Evolutionary conservation across 2,329 filamentous ascomycete species (phyloP).

Genomic region (Chalaropsis thielavioides): DNA sequence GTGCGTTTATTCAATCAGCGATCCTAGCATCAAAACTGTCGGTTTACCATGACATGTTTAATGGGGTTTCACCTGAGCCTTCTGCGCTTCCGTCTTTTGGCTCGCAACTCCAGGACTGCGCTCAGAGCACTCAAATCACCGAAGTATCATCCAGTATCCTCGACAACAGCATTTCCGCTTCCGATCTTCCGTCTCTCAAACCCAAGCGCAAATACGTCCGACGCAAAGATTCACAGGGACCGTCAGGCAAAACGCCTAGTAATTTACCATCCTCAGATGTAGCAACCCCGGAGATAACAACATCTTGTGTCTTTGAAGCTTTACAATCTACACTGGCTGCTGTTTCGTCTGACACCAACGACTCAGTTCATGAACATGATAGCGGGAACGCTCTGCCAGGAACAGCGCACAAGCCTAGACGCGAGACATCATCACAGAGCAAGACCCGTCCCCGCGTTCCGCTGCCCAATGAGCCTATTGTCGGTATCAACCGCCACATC

Average conservation of each 20-base stretch:
- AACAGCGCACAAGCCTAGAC: neutral
- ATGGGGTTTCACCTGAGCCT: neutral
- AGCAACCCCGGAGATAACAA: neutral
- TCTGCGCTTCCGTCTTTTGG: neutral
- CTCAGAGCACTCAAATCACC: neutral
- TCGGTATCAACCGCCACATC: neutral
- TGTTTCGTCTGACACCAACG: neutral
- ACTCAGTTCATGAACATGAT: neutral
- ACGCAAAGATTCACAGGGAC: constrained; percentile 4
- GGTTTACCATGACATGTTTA: no score
- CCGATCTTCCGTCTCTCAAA: neutral
- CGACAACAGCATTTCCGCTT: neutral
- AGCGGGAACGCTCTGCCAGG: neutral
- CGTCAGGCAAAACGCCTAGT: neutral
- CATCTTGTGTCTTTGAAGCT: neutral
- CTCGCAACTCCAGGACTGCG: neutral
- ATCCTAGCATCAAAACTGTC: no score
- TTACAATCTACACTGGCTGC: neutral
- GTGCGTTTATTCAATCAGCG: neutral
- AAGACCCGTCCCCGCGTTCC: neutral
- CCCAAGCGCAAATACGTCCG: constrained; percentile 10
- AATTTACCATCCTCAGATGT: neutral
- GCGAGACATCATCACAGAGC: neutral
- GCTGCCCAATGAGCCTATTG: neutral
- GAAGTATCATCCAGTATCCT: neutral